A percentile compares a stretch with the other conserved stretches of the same genome.
Evolutionary conservation across 768 basidiomycete genomes (phyloP).

Genomic region (Mycena pura): DNA sequence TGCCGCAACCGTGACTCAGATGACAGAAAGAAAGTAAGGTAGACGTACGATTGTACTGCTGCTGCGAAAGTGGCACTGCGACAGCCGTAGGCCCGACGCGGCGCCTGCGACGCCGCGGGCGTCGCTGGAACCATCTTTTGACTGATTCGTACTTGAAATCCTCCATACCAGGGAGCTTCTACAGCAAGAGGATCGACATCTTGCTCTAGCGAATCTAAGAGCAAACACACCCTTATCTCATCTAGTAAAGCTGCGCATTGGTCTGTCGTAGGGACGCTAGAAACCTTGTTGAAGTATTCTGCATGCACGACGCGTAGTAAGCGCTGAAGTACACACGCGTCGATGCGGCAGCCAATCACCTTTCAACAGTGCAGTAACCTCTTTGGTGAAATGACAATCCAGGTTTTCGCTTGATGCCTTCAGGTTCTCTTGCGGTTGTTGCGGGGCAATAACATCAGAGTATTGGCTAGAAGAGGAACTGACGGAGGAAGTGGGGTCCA

Average conservation of each 20-base stretch:
- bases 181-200: too few species aligned
- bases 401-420: not conserved
- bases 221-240: not conserved
- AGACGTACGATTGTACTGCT: constrained; percentile 1
- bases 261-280: not conserved
- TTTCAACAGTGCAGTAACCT: too few species aligned
- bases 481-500: too few species aligned
- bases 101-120: too few species aligned
- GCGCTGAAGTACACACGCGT: not conserved
- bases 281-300: not conserved
- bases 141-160: too few species aligned
- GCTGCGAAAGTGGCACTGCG: too few species aligned
- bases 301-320: not conserved
- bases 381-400: not conserved
- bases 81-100: too few species aligned
- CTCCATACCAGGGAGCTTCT: too few species aligned
- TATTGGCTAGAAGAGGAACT: not conserved
- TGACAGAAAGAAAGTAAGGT: not conserved
- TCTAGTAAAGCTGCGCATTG: not conserved
- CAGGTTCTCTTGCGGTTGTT: not conserved
- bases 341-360: too few species aligned
- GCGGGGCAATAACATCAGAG: not conserved
- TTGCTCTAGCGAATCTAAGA: too few species aligned
- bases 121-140: too few species aligned
- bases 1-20: too few species aligned